Conservation (phyloP, 2,329 filamentous ascomycete genomes). For the Colletotrichum melonis region DNA sequence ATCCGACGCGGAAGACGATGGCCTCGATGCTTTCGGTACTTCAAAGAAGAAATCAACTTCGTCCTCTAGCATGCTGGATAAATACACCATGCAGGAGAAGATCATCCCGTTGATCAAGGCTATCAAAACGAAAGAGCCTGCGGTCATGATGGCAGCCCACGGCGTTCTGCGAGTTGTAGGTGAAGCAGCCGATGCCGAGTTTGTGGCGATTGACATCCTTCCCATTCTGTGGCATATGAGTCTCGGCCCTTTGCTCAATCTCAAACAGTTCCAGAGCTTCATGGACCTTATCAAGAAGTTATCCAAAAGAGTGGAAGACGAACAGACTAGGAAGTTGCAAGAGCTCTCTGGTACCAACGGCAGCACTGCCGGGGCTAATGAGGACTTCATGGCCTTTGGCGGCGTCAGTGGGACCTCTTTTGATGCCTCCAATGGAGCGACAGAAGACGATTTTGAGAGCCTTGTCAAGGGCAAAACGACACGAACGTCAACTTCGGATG, state of each 20-base stretch:
- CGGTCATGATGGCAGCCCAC: slow-evolving; percentile 94
- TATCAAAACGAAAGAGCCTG: slow-evolving; percentile 98
- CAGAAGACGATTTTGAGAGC: slow-evolving; percentile 84
- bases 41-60: slow-evolving; percentile 69
- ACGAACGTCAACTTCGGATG: slow-evolving; percentile 50
- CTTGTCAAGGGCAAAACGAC: slow-evolving; percentile 81
- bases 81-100: slow-evolving; percentile 98
- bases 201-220: slow-evolving; percentile 90
- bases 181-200: slow-evolving; percentile 85
- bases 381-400: slow-evolving; percentile 80
- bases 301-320: slow-evolving; percentile 84
- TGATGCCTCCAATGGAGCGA: slow-evolving; percentile 61
- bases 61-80: slow-evolving; percentile 86
- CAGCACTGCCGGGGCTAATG: slow-evolving; percentile 61
- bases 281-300: slow-evolving; percentile 89
- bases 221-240: slow-evolving; percentile 93
- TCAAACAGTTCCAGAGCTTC: slow-evolving; percentile 88
- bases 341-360: slow-evolving; percentile 76
- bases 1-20: slow-evolving; percentile 70
- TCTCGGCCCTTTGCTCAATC: slow-evolving; percentile 86
- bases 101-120: slow-evolving; percentile 89
- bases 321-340: slow-evolving; percentile 89
- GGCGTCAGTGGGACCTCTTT: slow-evolving; percentile 71
- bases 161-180: slow-evolving; percentile 88
- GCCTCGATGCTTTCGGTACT: slow-evolving; percentile 77